phyloP scores from a whole-genome alignment of 371 early-diverging fungal species.

The Zopfochytrium polystomum region DNA sequence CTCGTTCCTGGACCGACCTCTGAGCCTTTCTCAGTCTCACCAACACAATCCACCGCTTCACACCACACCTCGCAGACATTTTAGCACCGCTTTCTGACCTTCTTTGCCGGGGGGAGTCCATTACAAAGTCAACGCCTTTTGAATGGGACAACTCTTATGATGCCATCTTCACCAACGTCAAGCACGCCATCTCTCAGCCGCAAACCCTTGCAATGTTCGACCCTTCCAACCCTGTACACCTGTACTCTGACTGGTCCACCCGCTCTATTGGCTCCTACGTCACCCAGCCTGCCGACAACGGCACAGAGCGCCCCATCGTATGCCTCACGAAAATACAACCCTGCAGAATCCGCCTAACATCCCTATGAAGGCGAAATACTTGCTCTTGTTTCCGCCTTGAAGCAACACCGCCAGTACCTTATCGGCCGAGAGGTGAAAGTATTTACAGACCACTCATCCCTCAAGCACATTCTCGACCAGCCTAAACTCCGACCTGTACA shows the following conservation, averaged over 20 bases:
- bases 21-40: slow-evolving; percentile 52
- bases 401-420: neutral
- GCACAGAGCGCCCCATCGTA: slow-evolving; percentile 1
- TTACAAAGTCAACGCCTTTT: neutral
- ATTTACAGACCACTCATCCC: slow-evolving; percentile 16
- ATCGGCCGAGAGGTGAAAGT: slow-evolving; percentile 3
- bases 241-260: slow-evolving; percentile 11
- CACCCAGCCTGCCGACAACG: slow-evolving; percentile 6
- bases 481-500: slow-evolving; percentile 18
- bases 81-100: slow-evolving; percentile 45
- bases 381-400: neutral
- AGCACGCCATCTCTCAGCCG: neutral
- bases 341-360: neutral
- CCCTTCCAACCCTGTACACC: slow-evolving; percentile 1
- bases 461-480: slow-evolving; percentile 7
- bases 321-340: slow-evolving; percentile 6
- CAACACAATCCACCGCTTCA: slow-evolving; percentile 54
- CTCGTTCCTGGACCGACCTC: slow-evolving; percentile 36
- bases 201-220: slow-evolving; percentile 8
- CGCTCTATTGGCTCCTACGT: slow-evolving; percentile 13
- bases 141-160: neutral
- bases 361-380: slow-evolving; percentile 2
- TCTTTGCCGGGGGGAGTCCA: slow-evolving; percentile 9
- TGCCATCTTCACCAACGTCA: neutral
- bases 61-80: slow-evolving; percentile 40